A percentile compares a stretch with the other conserved stretches of the same genome.
Conservation (phyloP, 495 filamentous ascomycete genomes). For the Talaromyces thailandensis region DNA sequence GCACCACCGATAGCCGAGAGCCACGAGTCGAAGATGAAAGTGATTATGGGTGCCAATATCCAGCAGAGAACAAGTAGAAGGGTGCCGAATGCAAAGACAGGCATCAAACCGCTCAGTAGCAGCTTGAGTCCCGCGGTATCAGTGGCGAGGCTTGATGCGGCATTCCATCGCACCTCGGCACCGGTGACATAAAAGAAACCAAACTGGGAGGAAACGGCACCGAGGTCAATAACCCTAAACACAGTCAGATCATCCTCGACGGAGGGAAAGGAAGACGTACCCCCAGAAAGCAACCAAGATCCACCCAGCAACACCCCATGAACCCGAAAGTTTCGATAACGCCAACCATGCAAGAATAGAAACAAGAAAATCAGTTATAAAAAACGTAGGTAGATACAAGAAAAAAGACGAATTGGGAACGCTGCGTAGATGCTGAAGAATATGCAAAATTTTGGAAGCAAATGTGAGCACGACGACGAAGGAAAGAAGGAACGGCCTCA, state of each 20-base stretch:
- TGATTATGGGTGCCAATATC: constrained; percentile 9
- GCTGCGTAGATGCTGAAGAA: constrained; percentile 14
- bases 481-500: constrained; percentile 12
- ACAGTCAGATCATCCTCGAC: background rate
- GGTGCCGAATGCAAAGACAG: constrained; percentile 11
- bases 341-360: constrained; percentile 10
- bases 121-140: constrained; percentile 16
- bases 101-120: constrained; percentile 15
- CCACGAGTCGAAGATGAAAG: constrained; percentile 7
- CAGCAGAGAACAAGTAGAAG: constrained; percentile 10
- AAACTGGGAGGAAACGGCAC: constrained; percentile 14
- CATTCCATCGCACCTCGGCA: constrained; percentile 19
- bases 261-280: background rate
- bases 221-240: constrained; percentile 10
- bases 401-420: constrained; percentile 6
- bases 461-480: constrained; percentile 12
- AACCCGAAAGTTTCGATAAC: constrained; percentile 2
- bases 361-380: constrained; percentile 13
- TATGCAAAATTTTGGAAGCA: constrained; percentile 15
- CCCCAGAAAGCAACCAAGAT: background rate
- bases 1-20: constrained; percentile 8
- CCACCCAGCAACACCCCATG: background rate
- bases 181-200: constrained; percentile 19
- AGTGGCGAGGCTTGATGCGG: constrained; percentile 14
- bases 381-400: constrained; percentile 17